Conservation (phyloP, 2,329 filamentous ascomycete species). For the Pestalotiopsis sp. region DNA sequence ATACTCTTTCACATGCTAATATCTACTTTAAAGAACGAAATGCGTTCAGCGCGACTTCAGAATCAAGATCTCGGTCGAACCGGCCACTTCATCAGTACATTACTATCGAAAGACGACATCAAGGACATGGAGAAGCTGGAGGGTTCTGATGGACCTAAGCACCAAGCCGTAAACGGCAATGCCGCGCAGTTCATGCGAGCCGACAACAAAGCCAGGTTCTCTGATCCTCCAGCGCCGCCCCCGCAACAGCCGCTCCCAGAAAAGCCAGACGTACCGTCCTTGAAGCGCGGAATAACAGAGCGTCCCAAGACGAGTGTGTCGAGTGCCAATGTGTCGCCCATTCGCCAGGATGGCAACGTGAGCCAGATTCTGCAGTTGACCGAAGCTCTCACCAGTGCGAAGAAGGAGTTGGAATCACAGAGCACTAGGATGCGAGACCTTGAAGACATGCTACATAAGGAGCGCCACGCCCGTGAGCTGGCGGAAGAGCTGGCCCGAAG, state of each 20-base stretch:
- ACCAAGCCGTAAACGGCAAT: conserved; percentile 52
- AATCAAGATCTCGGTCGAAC: conserved; percentile 83
- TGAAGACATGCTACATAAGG: conserved; percentile 76
- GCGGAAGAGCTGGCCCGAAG: conserved; percentile 82
- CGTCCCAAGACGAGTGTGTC: conserved; percentile 62
- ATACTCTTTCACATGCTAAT: background rate
- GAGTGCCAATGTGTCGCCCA: conserved; percentile 52
- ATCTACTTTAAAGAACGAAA: conserved; percentile 67
- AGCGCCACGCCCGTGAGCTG: conserved; percentile 78
- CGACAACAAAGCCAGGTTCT: conserved; percentile 83
- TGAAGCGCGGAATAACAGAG: conserved; percentile 78
- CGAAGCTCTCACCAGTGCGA: conserved; percentile 81
- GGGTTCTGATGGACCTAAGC: conserved; percentile 48
- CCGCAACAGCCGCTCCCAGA: conserved; percentile 92
- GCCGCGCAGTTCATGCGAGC: conserved; percentile 57
- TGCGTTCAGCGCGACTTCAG: conserved; percentile 87
- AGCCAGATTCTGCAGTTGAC: conserved; percentile 84
- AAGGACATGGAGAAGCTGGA: conserved; percentile 60
- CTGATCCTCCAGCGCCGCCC: conserved; percentile 89
- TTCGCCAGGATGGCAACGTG: conserved; percentile 56
- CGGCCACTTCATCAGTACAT: conserved; percentile 75
- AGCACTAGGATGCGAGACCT: conserved; percentile 77
- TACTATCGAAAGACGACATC: conserved; percentile 73
- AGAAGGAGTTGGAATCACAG: conserved; percentile 86
- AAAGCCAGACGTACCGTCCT: conserved; percentile 78